Evolutionary conservation across 2,329 filamentous ascomycete genomes (phyloP).

Genomic region (Huntiella decipiens): DNA sequence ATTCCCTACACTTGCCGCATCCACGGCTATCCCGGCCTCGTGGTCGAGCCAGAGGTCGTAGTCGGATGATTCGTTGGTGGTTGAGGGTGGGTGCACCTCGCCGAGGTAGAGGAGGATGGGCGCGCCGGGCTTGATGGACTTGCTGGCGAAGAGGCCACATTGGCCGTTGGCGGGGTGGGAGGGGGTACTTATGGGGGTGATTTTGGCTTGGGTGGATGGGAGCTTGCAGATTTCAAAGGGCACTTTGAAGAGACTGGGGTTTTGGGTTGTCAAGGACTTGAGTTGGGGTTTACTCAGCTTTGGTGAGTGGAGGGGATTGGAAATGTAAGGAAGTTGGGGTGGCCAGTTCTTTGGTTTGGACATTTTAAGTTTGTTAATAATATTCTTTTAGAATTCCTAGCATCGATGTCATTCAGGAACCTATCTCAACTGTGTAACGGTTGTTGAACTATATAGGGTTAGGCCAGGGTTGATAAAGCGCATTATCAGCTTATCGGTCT

Average conservation of each 20-base stretch:
- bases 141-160: slow-evolving; percentile 39
- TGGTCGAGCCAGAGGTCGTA: slow-evolving; percentile 47
- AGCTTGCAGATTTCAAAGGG: slow-evolving; percentile 21
- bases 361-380: neutral
- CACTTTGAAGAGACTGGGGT: slow-evolving; percentile 16
- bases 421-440: no score
- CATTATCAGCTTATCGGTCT: slow-evolving; percentile 3
- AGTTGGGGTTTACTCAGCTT: slow-evolving; percentile 25
- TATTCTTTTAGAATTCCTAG: no score
- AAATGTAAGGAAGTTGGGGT: slow-evolving; percentile 30
- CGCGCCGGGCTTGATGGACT: slow-evolving; percentile 30
- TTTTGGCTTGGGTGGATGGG: slow-evolving; percentile 31
- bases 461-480: slow-evolving; percentile 6
- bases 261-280: slow-evolving; percentile 13
- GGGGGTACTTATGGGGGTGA: slow-evolving; percentile 30
- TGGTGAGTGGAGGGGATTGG: slow-evolving; percentile 27
- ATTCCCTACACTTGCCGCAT: slow-evolving; percentile 38
- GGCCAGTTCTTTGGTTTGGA: slow-evolving; percentile 39
- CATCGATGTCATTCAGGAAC: no score
- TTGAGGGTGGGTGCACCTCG: slow-evolving; percentile 28
- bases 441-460: slow-evolving; percentile 1
- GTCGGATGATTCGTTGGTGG: slow-evolving; percentile 24
- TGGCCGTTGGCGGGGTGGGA: slow-evolving; percentile 40
- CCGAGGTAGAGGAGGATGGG: slow-evolving; percentile 46
- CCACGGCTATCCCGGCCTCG: slow-evolving; percentile 37